phyloP scores from a whole-genome alignment of 768 basidiomycete genomes.

The Hypholoma fasciculare region DNA sequence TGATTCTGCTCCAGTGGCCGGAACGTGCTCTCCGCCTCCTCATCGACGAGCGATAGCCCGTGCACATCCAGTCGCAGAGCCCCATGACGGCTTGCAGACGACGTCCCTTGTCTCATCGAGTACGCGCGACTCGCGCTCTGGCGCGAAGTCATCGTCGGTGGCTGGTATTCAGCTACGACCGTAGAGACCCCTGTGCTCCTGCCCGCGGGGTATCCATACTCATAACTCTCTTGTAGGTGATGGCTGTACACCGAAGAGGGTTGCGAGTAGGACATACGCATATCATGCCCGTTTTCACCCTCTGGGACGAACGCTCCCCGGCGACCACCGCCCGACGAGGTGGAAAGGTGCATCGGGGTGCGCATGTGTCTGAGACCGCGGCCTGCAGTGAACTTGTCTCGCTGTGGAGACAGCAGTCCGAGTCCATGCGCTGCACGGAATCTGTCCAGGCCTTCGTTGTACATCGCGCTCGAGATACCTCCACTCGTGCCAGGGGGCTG shows the following conservation, averaged over 20 bases:
- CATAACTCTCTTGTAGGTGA: not conserved
- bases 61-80: conserved; percentile 5
- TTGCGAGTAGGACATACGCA: not conserved
- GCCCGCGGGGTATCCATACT: not conserved
- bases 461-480: not conserved
- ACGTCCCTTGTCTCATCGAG: not conserved
- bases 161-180: not conserved
- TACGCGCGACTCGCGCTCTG: not conserved
- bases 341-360: not conserved
- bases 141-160: not conserved
- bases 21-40: conserved; percentile 3
- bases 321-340: not conserved
- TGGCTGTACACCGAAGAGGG: not conserved
- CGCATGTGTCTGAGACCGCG: not conserved
- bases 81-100: not conserved
- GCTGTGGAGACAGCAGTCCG: not conserved
- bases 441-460: not conserved
- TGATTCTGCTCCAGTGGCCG: not conserved
- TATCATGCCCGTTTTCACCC: not conserved
- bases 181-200: not conserved
- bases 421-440: not conserved
- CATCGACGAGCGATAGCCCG: conserved; percentile 11
- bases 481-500: not conserved
- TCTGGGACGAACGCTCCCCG: not conserved
- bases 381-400: too few species aligned